These are phyloP conservation scores for Xenosphaeropsis pyriputrescens DNA, from an alignment of 2,329 filamentous ascomycete genomes.

Conservation along the genomic window DNA sequence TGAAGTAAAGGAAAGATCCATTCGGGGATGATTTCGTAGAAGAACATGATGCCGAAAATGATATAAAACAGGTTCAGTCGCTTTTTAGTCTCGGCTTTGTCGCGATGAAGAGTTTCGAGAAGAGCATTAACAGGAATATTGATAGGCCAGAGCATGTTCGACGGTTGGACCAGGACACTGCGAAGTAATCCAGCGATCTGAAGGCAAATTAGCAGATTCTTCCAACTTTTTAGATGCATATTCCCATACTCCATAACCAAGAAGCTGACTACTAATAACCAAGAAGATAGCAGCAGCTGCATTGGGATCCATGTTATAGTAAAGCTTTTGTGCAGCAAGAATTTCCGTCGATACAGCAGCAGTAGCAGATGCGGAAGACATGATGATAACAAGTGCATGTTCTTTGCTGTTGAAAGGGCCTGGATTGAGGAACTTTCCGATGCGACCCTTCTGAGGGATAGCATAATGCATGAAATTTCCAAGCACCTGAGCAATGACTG, in stretches of 20 bases:
- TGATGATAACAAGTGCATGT: constrained; percentile 34
- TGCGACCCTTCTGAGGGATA: constrained; percentile 19
- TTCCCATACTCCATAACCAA: constrained; percentile 34
- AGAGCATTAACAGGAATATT: constrained; percentile 21
- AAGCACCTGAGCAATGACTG: constrained; percentile 26
- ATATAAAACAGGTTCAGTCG: constrained; percentile 1
- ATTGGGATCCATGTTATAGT: constrained; percentile 20
- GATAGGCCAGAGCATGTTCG: constrained; percentile 16
- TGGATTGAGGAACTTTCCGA: constrained; percentile 24
- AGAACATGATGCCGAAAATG: not conserved
- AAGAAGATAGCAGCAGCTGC: constrained; percentile 44
- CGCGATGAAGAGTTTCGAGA: constrained; percentile 23
- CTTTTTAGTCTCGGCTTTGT: constrained; percentile 19
- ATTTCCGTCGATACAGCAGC: constrained; percentile 26
- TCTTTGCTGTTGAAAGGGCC: constrained; percentile 22
- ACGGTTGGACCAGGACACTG: constrained; percentile 33
- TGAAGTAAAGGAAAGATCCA: constrained; percentile 11
- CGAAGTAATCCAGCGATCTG: constrained; percentile 38
- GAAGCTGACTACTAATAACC: constrained; percentile 43
- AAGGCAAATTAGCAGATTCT: no score
- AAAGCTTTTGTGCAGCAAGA: constrained; percentile 28
- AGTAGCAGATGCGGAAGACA: constrained; percentile 57
- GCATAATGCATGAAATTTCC: constrained; percentile 22
- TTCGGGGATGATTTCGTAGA: not conserved
- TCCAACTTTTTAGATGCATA: no score